Evolutionary conservation across 176 grass and related monocot species (phyloP), one percentile per base, ranked within the genome.

Genomic region (Raddia guianensis): DNA sequence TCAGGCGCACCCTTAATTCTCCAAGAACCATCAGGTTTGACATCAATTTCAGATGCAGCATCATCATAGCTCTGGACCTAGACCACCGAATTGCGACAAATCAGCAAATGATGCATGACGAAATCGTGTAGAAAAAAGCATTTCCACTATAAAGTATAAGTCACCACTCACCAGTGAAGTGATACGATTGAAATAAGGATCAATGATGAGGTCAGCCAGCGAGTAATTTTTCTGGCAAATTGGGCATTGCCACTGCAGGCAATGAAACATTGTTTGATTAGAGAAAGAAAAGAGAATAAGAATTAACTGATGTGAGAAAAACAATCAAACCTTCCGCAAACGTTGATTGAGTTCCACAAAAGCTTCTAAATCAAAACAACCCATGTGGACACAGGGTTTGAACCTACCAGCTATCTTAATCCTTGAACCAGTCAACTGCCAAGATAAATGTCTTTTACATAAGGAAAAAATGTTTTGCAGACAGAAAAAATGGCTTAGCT

Each of bases 111-210:
- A 63, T 49, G 68, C 33, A 68, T 46, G 58, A 32, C 13, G 8
- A 43, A 78, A 86, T 33, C 85, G 51, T 45, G 18, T 20, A 75
- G 48, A 67, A 40, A 8, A 50, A 78, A 79, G 49, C 2, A 35
- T 53, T 49, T 35, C 70, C 60, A 69, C 58, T 62, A 63, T 52
- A 27, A 16, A 84, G 42, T 12, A 79, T 62, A 72, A 58, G 27
- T 27, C 27, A 27, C 27, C 27, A 90, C 95, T 59, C 89, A 98
- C 95, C 86, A 91, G 77, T 63, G 95, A 72, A 83, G 90, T 90
- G 69, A 98, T 98, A 76, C 90, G 77, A 66, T 98, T 98, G 80
- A 98, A 98, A 75, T 92, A 94, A 80, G 91, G 95, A 87, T 98
- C 95, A 80, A 98, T 91, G 76, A 98, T 91, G 49, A 92, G 73